Base-by-base conservation (phyloP, 108 stramenopile genomes). In the Heterococcus sp. region DNA sequence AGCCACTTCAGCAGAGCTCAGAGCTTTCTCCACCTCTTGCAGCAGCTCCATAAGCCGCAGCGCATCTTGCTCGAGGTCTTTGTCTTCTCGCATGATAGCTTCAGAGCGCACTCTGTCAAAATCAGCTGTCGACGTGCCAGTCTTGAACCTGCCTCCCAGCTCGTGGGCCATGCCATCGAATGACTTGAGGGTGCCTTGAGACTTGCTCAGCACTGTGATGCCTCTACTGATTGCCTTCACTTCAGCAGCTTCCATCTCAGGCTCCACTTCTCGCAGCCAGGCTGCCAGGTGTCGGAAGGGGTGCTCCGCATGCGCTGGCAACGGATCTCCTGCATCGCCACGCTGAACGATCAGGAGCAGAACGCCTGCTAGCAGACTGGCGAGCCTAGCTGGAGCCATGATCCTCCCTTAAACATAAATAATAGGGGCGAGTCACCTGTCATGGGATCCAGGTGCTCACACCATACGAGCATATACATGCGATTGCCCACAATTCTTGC, bases 161-260 rank as follows among this genome's bases (percentile, higher is more conserved):
- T 80, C 78, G 40, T 80, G 66, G 3, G 78, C 78, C 72, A 80
- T 80, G 31, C 78, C 78, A 69, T 80, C 78, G 38, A 80, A 80
- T 5, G 78, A 80, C 69, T 80, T 80, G 8, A 80, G 40, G 78
- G 71, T 72, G 29, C 69, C 69, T 32, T 80, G 78, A 3, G 78
- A 80, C 71, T 80, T 80, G 72, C 78, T 80, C n/a, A 80, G 78
- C 2, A 71, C 78, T 32, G 78, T 80, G 26, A 80, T 80, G 2
- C 78, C 78, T 29, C 78, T 58, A 0, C 71, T 72, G 8, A 80
- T 80, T 1, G 71, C n/a, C 40, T 80, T 80, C 31, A 63, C 33
- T 2, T 80, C 72, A 4, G 68, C 72, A 36, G 78, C 64, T 63
- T 63, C 40, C 39, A 80, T 63, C 38, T 80, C 78, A 2, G 78